Conservation (phyloP, 768 basidiomycete genomes). For the Tricholomella constricta region DNA sequence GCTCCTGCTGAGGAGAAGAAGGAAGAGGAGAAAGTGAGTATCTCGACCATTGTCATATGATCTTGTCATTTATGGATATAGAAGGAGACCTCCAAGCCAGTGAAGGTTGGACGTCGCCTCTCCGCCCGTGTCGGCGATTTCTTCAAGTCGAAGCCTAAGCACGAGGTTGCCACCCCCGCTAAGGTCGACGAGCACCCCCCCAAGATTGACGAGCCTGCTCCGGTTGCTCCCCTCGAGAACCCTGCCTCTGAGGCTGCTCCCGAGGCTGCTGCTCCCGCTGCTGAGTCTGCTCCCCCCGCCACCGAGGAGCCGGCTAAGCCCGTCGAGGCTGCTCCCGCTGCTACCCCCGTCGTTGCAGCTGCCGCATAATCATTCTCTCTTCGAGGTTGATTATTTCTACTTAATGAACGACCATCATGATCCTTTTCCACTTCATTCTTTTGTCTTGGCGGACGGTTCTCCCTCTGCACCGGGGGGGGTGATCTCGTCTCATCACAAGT, state of each 20-base stretch:
- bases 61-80: constrained; percentile 8
- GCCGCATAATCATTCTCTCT: constrained; percentile 59
- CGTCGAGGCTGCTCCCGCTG: constrained; percentile 51
- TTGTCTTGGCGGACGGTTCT: constrained; percentile 27
- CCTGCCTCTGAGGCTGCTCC: constrained; percentile 54
- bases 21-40: constrained; percentile 45
- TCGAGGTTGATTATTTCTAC: constrained; percentile 24
- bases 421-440: constrained; percentile 27
- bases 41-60: background rate
- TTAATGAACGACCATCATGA: constrained; percentile 51
- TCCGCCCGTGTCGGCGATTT: constrained; percentile 82
- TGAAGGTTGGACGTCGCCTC: constrained; percentile 79
- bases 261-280: constrained; percentile 30
- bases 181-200: constrained; percentile 92
- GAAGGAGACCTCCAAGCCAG: constrained; percentile 45
- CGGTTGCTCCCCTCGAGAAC: constrained; percentile 84
- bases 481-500: constrained; percentile 19
- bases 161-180: constrained; percentile 63
- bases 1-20: constrained; percentile 41
- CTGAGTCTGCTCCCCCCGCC: constrained; percentile 33
- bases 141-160: constrained; percentile 76
- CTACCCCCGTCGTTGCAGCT: constrained; percentile 72
- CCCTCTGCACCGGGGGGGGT: background rate
- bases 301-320: constrained; percentile 34
- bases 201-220: constrained; percentile 80